Conservation (phyloP, 192 early-diverging fungal genomes). For the Gonapodya prolifera region DNA sequence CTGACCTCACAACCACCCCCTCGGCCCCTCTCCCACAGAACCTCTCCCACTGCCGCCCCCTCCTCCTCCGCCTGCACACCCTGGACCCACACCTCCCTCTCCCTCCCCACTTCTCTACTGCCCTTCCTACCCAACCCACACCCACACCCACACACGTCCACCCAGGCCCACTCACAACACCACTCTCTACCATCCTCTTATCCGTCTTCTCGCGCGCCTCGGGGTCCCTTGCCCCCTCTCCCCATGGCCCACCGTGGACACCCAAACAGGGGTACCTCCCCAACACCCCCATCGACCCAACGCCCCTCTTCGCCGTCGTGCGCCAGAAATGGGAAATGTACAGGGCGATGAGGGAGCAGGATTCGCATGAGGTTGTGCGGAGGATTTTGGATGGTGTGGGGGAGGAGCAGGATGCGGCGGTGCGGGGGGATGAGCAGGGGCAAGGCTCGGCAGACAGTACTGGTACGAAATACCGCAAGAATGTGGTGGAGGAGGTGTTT, state of each 20-base stretch:
- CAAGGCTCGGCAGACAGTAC: background rate
- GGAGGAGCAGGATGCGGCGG: constrained; percentile 2
- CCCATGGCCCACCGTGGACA: background rate
- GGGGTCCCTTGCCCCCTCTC: background rate
- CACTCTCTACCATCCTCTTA: background rate
- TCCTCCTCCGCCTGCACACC: background rate
- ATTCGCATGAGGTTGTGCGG: background rate
- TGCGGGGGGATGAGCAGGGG: background rate
- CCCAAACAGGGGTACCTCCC: too few species aligned
- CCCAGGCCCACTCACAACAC: background rate
- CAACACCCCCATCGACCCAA: background rate
- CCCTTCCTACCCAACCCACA: background rate
- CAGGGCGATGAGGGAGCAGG: background rate
- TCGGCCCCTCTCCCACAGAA: constrained; percentile 51
- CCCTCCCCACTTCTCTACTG: background rate
- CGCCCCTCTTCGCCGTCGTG: background rate
- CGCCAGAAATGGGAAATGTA: background rate
- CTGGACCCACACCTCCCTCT: too few species aligned
- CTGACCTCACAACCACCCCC: constrained; percentile 34
- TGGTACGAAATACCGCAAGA: constrained; percentile 8
- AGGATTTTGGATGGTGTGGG: background rate
- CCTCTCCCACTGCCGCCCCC: background rate
- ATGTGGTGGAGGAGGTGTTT: constrained; percentile 55
- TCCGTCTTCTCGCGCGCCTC: too few species aligned
- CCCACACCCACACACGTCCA: background rate